phyloP scores from a whole-genome alignment of 1,139 yeast species.

The Candida pseudoviswanathii region DNA sequence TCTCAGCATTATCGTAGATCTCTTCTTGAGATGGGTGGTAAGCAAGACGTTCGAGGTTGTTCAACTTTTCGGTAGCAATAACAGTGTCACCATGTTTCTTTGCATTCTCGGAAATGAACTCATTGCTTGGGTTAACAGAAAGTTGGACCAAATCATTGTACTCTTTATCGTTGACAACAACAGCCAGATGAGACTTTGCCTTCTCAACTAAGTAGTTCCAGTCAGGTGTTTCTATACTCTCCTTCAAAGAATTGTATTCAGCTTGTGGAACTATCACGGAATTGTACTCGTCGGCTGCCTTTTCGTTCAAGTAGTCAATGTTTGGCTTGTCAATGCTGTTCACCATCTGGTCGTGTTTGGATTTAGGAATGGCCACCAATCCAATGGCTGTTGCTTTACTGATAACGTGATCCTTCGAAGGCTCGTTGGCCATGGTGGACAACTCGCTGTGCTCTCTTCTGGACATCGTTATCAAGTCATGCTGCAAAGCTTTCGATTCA shows the following conservation, averaged over 20 bases:
- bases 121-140: constrained; percentile 25
- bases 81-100: constrained; percentile 19
- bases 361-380: constrained; percentile 26
- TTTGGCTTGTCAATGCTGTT: constrained; percentile 24
- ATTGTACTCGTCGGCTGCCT: constrained; percentile 24
- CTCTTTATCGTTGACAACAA: constrained; percentile 23
- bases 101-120: constrained; percentile 29
- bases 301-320: constrained; percentile 30
- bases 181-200: constrained; percentile 20
- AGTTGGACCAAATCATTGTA: constrained; percentile 15
- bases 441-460: constrained; percentile 28
- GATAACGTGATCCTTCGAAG: constrained; percentile 28
- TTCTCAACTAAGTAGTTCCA: constrained; percentile 28
- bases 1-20: constrained; percentile 20
- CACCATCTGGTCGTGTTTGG: constrained; percentile 23
- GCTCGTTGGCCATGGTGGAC: constrained; percentile 26
- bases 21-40: constrained; percentile 24
- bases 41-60: constrained; percentile 18
- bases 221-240: constrained; percentile 24
- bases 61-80: constrained; percentile 20
- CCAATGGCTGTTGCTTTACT: constrained; percentile 26
- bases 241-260: constrained; percentile 21
- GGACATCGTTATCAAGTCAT: constrained; percentile 27
- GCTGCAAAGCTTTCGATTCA: constrained; percentile 20
- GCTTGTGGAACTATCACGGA: constrained; percentile 26